Percentiles rank a stretch among this genome's conserved stretches.
These are phyloP conservation scores for Boletus speciosus DNA, from an alignment of 768 basidiomycete genomes.

Conservation along the genomic window DNA sequence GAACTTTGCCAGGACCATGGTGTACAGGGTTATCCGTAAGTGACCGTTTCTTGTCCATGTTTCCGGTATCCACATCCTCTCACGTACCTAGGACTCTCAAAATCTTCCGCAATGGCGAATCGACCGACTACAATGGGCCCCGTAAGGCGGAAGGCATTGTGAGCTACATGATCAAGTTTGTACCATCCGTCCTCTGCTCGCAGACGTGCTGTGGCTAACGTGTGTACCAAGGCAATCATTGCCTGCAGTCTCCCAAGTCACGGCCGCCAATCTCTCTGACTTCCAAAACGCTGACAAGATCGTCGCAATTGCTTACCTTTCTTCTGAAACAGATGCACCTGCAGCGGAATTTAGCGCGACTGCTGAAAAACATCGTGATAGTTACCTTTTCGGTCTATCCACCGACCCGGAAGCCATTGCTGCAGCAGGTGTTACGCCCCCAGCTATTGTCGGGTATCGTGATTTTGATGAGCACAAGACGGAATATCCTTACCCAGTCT, in stretches of 20 bases:
- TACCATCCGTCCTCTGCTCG: not conserved
- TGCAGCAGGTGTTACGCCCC: constrained; percentile 71
- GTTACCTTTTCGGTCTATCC: constrained; percentile 86
- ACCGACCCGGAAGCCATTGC: constrained; percentile 67
- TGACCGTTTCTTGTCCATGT: constrained; percentile 5
- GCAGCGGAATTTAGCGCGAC: constrained; percentile 71
- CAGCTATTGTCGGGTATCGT: constrained; percentile 90
- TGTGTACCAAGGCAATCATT: constrained; percentile 68
- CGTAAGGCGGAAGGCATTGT: constrained; percentile 95
- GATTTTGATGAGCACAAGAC: constrained; percentile 80
- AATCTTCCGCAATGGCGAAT: constrained; percentile 83
- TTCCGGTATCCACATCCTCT: not conserved
- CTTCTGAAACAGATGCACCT: constrained; percentile 67
- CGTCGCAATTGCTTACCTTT: constrained; percentile 82
- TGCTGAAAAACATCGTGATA: constrained; percentile 88
- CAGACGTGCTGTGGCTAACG: constrained; percentile 2
- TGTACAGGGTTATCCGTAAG: constrained; percentile 92
- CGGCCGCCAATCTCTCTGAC: constrained; percentile 69
- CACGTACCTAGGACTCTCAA: constrained; percentile 61
- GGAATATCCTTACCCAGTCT: constrained; percentile 60
- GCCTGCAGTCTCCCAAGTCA: constrained; percentile 87
- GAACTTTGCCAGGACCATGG: constrained; percentile 88
- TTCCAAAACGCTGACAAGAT: constrained; percentile 89
- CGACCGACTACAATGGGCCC: constrained; percentile 81
- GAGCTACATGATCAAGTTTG: constrained; percentile 94